Evolutionary conservation across 345 rosid species (phyloP).

Genomic region (Conringia planisiliqua): DNA sequence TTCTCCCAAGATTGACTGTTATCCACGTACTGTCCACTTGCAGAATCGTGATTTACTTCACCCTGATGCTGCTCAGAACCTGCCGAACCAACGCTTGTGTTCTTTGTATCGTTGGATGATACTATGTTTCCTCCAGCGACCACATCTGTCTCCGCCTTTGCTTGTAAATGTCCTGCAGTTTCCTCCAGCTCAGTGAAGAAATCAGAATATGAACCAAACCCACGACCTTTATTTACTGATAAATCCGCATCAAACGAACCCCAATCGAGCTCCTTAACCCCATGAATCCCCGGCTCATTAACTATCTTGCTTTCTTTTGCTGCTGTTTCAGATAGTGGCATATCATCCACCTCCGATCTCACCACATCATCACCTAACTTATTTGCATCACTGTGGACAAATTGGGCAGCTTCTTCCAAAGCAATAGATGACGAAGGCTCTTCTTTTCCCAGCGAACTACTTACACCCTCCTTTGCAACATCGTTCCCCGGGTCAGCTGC

Average conservation of each 20-base stretch:
- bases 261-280: conserved; percentile 88
- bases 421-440: conserved; percentile 23
- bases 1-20: conserved; percentile 69
- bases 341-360: conserved; percentile 27
- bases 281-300: conserved; percentile 41
- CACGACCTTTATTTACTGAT: conserved; percentile 43
- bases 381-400: conserved; percentile 11
- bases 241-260: conserved; percentile 69
- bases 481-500: conserved; percentile 15
- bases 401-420: conserved; percentile 25
- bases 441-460: conserved; percentile 20
- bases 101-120: conserved; percentile 26
- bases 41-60: conserved; percentile 27
- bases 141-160: conserved; percentile 33
- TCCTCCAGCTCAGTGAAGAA: conserved; percentile 61
- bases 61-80: conserved; percentile 21
- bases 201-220: conserved; percentile 70
- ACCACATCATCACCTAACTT: conserved; percentile 24
- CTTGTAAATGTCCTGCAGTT: conserved; percentile 38
- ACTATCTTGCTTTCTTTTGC: conserved; percentile 15
- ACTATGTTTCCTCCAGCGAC: conserved; percentile 11
- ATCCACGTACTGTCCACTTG: conserved; percentile 48
- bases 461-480: conserved; percentile 19
- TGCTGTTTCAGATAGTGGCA: conserved; percentile 12
- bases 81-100: conserved; percentile 27